phyloP scores from a whole-genome alignment of 768 basidiomycete species.

The Tubosaeta sp. region DNA sequence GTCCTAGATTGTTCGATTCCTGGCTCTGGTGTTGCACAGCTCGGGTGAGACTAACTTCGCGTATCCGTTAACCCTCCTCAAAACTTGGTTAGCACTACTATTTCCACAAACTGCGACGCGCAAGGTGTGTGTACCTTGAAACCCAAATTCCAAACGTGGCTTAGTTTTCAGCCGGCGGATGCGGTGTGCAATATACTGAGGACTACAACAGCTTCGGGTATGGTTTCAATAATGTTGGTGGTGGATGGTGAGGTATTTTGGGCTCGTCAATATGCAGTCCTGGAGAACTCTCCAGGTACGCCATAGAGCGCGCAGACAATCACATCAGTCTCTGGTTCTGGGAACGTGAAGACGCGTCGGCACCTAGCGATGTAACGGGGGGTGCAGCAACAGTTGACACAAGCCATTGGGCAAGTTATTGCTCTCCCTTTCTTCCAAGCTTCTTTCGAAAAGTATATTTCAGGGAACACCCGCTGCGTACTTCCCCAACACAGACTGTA shows the following conservation, averaged over 20 bases:
- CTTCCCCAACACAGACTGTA: slow-evolving; percentile 38
- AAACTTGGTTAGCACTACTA: slow-evolving; percentile 12
- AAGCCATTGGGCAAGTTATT: slow-evolving; percentile 18
- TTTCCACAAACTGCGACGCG: slow-evolving; percentile 22
- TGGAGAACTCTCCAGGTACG: slow-evolving; percentile 29
- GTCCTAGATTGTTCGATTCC: slow-evolving; percentile 28
- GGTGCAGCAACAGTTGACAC: slow-evolving; percentile 17
- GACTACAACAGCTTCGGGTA: slow-evolving; percentile 25
- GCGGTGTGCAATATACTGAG: slow-evolving; percentile 30
- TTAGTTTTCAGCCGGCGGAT: slow-evolving; percentile 28
- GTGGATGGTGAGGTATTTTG: slow-evolving; percentile 33
- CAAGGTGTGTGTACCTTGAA: slow-evolving; percentile 11
- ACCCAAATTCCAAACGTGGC: neutral
- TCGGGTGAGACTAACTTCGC: slow-evolving; percentile 15
- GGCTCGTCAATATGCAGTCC: neutral
- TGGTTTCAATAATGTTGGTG: slow-evolving; percentile 32
- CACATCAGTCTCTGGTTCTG: slow-evolving; percentile 41
- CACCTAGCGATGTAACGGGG: slow-evolving; percentile 31
- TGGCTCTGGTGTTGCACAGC: slow-evolving; percentile 14
- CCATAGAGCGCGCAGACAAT: slow-evolving; percentile 32
- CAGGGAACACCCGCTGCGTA: slow-evolving; percentile 32
- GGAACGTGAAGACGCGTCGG: slow-evolving; percentile 29
- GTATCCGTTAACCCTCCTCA: neutral
- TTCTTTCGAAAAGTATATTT: neutral
- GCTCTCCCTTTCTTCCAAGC: too few species aligned